phyloP scores from a whole-genome alignment of 441 rosid genomes.

The Populus hybrid region DNA sequence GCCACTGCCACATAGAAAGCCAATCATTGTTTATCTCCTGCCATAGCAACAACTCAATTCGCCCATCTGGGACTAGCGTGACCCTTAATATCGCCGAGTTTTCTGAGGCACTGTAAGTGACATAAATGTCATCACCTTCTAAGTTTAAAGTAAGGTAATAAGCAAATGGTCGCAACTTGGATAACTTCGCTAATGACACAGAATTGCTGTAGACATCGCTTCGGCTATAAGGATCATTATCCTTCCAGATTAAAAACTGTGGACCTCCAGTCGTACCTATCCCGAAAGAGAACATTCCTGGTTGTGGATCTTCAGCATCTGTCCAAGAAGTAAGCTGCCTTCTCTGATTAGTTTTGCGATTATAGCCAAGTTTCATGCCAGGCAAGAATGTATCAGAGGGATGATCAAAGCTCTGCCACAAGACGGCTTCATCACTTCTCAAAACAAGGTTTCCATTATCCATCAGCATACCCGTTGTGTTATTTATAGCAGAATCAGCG shows the following conservation, averaged over 20 bases:
- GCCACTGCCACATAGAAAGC: not conserved
- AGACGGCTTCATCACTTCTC: not conserved
- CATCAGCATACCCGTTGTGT: not conserved
- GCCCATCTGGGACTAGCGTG: not conserved
- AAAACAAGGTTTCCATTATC: not conserved
- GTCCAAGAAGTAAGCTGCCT: not conserved
- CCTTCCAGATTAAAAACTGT: not conserved
- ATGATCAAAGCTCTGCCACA: not conserved
- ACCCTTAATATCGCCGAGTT: not conserved
- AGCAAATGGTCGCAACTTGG: not conserved
- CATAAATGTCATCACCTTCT: not conserved
- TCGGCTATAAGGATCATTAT: not conserved
- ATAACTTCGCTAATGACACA: not conserved
- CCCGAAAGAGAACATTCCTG: not conserved
- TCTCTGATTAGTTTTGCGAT: not conserved
- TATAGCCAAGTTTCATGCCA: not conserved
- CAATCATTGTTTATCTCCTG: not conserved
- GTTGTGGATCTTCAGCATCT: not conserved
- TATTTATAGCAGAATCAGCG: not conserved
- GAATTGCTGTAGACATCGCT: not conserved
- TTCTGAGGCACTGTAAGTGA: not conserved
- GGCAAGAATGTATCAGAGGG: not conserved
- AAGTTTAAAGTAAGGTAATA: not conserved
- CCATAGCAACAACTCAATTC: not conserved
- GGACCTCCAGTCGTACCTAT: not conserved